Base-by-base conservation (phyloP, 2,329 filamentous ascomycete genomes). In the Exophiala mesophila region DNA sequence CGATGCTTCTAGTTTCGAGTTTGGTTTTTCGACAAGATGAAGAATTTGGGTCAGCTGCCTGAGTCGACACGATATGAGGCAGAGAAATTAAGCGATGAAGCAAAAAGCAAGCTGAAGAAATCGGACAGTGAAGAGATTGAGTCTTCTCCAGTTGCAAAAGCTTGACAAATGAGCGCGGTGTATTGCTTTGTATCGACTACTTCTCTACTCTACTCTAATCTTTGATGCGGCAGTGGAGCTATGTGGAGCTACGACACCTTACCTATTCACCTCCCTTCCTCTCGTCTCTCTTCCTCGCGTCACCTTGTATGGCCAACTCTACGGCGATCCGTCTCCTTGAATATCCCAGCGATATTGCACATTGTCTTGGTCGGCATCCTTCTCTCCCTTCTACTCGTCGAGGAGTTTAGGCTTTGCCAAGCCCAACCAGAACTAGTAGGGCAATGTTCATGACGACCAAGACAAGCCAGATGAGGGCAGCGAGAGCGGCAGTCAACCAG, bases 391-490 rank as follows among this genome's bases (percentile, higher is more conserved):
- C n/a, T n/a, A n/a, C n/a, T n/a, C n/a, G n/a, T n/a, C n/a, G n/a
- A n/a, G n/a, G n/a, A n/a, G 13, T 19, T 36, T 44, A 67, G 18
- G 64, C 59, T 45, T 67, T 65, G 21, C 79, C 82, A 55, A 85
- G 58, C 6, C 71, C 75, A 24, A 72, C 64, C 40, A 89, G 60
- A 3, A 87, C 85, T 52, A 89, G 59, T 48, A 86, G 75, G 0
- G 85, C 82, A n/a, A 88, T 71, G 59, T 90, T 89, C 82, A 90
- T 84, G 5, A 85, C 67, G 0, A 80, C 76, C 57, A 92, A 86
- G 19, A 88, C 63, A 1, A 82, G 46, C 86, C 87, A 92, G 34
- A 92, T 76, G 1, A 79, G 8, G 0, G 78, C 62, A 1, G 77
- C 77, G 45, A 88, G 49, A 0, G 63, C 61, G 1, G 77, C 70